Evolutionary conservation across 2,329 filamentous ascomycete species (phyloP).

Genomic region (Madurella mycetomatis): DNA sequence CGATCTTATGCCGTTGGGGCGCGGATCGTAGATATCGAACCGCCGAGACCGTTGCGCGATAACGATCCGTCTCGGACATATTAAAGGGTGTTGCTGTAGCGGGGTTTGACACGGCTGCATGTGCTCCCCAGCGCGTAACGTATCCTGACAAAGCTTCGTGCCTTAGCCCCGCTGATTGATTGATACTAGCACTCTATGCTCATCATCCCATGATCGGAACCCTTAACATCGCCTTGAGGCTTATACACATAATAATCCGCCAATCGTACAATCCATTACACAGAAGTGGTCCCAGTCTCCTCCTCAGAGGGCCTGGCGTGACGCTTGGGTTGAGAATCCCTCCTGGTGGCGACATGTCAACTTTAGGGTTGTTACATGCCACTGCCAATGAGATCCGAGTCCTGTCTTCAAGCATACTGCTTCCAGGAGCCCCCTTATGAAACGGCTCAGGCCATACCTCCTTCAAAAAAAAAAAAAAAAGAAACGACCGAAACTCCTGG

Average conservation of each 20-base stretch:
- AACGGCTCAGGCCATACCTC: neutral
- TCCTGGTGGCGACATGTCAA: no score
- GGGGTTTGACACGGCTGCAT: no score
- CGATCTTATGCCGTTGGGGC: neutral
- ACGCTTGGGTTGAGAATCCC: no score
- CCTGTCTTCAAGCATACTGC: neutral
- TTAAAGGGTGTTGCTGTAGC: neutral
- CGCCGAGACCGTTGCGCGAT: neutral
- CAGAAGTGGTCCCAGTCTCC: neutral
- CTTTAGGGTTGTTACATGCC: neutral
- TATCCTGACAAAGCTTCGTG: no score
- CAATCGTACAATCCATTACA: slow-evolving; percentile 20
- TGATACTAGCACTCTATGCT: no score
- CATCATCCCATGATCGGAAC: no score
- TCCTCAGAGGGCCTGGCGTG: neutral
- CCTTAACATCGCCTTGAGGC: no score
- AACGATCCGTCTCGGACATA: neutral
- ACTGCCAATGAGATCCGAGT: neutral
- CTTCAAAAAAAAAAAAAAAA: neutral
- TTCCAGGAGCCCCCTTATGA: neutral
- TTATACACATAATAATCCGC: neutral
- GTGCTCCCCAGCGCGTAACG: no score
- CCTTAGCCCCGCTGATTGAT: no score
- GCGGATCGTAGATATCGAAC: neutral
- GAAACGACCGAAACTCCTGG: neutral